Evolutionary conservation across 2,329 filamentous ascomycete genomes (phyloP), one percentile per base, ranked within the genome.

Genomic region (Myrmaecium sp.): DNA sequence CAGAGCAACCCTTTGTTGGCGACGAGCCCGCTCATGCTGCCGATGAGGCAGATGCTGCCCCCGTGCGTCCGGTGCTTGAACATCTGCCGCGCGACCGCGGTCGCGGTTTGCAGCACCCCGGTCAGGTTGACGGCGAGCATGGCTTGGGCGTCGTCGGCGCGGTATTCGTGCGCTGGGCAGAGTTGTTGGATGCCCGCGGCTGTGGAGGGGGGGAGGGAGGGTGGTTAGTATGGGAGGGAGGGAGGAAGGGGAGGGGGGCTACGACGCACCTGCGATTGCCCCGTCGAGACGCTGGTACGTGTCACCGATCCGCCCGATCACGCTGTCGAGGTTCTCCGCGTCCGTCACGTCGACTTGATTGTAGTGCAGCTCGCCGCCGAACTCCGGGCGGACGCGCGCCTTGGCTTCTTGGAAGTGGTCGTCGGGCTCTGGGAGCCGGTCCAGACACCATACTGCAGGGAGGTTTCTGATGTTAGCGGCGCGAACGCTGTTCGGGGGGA

Each of bases 121-220:
- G 62, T 69, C 34, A 69, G 58, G 38, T 69, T 69, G 31, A 66
- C 54, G 30, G 64, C 60, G 26, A 73, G 58, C 64, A 72, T 70
- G 21, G 51, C 58, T 33, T 64, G 62, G 30, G 64, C 58, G 33
- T 72, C 66, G 37, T 66, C 58, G 28, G 57, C 49, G 3, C 59
- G 52, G 47, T 91, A 89, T 20, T 91, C 80, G 30, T 92, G 58
- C 1, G 83, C 81, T 0, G 78, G 54, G 0, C 69, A 79, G 50
- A 86, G 77, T 51, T 89, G 75, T 52, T 91, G 80, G 40, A 82
- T 74, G 1, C 66, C 74, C 0, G 74, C 74, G 0, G 73, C 72
- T 48, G 29, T 21, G 13, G 7, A 17, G 21, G 18, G 17, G 16
- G 6, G 14, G 14, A 15, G 14, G 7, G 15, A 15, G 14, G 5